Conservation (phyloP, 75 land plant species). For the Isoetes taiwanensis region DNA sequence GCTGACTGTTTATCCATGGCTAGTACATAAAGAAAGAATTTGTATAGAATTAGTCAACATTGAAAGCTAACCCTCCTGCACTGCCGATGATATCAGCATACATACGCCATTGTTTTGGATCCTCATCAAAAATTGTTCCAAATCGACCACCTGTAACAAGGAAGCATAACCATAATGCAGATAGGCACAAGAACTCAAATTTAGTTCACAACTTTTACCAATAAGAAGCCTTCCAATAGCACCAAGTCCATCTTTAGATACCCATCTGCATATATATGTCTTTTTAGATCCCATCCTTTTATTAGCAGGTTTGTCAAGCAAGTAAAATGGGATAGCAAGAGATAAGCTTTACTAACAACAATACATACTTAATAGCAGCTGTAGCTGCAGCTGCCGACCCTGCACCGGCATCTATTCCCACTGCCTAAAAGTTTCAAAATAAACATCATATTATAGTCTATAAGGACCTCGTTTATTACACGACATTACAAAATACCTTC, state of each 20-base stretch:
- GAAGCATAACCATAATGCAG: neutral
- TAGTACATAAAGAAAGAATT: neutral
- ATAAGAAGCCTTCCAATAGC: conserved; percentile 88
- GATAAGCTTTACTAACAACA: conserved; percentile 6
- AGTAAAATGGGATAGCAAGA: neutral
- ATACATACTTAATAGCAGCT: conserved; percentile 73
- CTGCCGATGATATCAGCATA: conserved; percentile 99
- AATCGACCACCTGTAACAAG: conserved; percentile 71
- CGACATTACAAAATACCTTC: conserved; percentile 38
- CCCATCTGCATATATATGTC: conserved; percentile 59
- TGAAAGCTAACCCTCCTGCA: conserved; percentile 61
- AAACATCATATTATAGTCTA: neutral
- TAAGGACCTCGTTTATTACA: neutral
- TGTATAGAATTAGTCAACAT: neutral
- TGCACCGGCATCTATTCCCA: conserved; percentile 67
- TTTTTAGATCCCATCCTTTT: neutral
- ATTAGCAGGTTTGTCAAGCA: neutral
- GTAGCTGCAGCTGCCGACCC: conserved; percentile 73
- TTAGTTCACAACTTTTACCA: conserved; percentile 32
- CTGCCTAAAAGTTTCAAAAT: conserved; percentile 40
- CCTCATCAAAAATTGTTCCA: conserved; percentile 95
- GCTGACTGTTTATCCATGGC: neutral
- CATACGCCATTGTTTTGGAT: conserved; percentile 98
- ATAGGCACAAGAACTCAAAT: neutral
- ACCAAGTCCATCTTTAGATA: conserved; percentile 95